A percentile compares a stretch with the other conserved stretches of the same genome.
Evolutionary conservation across 495 filamentous ascomycete genomes (phyloP).

Genomic region (Tuber magnatum): DNA sequence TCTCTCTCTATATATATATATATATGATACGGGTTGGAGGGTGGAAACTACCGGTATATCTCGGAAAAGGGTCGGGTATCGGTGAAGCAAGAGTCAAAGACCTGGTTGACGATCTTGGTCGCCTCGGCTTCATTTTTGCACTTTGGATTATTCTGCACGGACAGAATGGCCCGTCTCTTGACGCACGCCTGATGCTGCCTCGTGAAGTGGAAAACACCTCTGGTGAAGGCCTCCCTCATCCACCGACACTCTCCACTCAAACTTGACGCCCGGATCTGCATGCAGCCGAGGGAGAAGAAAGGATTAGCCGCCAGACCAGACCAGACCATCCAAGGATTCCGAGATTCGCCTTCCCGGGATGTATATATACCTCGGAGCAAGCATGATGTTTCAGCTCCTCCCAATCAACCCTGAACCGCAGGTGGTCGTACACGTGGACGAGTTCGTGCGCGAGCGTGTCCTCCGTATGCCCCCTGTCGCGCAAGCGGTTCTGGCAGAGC

Average conservation of each 20-base stretch:
- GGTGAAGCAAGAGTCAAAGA: slow-evolving; percentile 92
- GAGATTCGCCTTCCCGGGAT: neutral
- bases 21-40: neutral
- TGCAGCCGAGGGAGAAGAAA: slow-evolving; percentile 3
- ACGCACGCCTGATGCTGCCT: slow-evolving; percentile 94
- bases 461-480: slow-evolving; percentile 67
- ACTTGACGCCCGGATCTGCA: slow-evolving; percentile 80
- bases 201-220: slow-evolving; percentile 78
- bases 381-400: slow-evolving; percentile 75
- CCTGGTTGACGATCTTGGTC: slow-evolving; percentile 80
- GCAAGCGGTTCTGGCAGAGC: slow-evolving; percentile 81
- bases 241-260: slow-evolving; percentile 92
- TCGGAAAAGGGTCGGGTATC: slow-evolving; percentile 95
- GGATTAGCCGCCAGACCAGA: neutral
- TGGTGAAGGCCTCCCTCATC: slow-evolving; percentile 71
- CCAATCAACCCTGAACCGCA: slow-evolving; percentile 84
- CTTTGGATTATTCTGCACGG: slow-evolving; percentile 62
- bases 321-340: neutral
- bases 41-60: slow-evolving; percentile 63
- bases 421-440: slow-evolving; percentile 92
- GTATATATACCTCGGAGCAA: slow-evolving; percentile 74
- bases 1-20: neutral
- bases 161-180: slow-evolving; percentile 65
- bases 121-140: slow-evolving; percentile 86
- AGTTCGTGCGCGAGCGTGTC: slow-evolving; percentile 96